These are phyloP conservation scores for Gonapodya prolifera DNA, from an alignment of 192 early-diverging fungal genomes.

Conservation along the genomic window DNA sequence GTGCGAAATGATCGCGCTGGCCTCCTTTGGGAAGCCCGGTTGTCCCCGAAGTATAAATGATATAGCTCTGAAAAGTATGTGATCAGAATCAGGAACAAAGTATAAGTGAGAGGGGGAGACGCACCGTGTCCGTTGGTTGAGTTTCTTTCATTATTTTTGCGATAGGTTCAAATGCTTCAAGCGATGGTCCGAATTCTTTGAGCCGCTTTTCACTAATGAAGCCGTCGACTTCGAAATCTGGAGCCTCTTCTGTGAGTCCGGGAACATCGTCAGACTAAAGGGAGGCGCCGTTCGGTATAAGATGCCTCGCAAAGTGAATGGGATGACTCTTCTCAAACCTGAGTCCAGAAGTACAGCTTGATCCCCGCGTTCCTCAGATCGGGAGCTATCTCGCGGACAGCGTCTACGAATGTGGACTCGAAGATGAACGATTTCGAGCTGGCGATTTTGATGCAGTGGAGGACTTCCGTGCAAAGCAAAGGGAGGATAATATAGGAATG, in stretches of 20 bases:
- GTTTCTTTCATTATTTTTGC: neutral
- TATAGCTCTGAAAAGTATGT: neutral
- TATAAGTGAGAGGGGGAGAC: no score
- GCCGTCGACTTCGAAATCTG: neutral
- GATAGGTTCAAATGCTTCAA: neutral
- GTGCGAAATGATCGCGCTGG: neutral
- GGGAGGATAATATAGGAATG: no score
- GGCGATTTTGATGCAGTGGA: neutral
- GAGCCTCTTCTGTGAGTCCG: neutral
- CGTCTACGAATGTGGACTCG: neutral
- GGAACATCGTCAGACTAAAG: neutral
- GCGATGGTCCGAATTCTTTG: neutral
- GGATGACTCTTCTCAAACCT: neutral
- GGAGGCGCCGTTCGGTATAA: neutral
- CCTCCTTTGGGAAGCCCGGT: conserved; percentile 2
- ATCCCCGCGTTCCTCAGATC: neutral
- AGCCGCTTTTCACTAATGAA: neutral
- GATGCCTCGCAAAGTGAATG: neutral
- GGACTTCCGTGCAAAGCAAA: no score
- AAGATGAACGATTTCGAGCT: neutral
- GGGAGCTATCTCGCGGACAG: neutral
- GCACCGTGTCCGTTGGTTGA: neutral
- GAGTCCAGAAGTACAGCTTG: neutral
- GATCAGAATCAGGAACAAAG: no score
- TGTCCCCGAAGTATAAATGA: neutral